Evolutionary conservation across 2,329 filamentous ascomycete species (phyloP).

Genomic region (Septoria petroselini): DNA sequence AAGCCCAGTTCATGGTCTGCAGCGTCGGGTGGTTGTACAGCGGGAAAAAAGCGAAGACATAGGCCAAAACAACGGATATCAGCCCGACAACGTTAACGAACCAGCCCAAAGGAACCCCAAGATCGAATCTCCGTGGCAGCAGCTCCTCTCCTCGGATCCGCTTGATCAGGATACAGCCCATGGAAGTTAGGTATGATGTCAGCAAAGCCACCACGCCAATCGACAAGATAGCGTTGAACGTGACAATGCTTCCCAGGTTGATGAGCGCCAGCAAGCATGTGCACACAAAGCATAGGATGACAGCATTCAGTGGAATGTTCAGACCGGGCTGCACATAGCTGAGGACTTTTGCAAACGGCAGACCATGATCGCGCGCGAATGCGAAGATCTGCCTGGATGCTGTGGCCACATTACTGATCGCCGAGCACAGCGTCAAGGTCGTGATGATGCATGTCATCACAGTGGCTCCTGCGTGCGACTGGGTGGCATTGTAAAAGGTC

Average conservation of each 20-base stretch:
- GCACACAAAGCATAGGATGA: constrained; percentile 27
- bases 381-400: constrained; percentile 45
- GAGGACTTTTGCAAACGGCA: constrained; percentile 38
- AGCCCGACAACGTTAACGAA: constrained; percentile 28
- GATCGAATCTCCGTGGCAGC: constrained; percentile 27
- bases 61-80: constrained; percentile 26
- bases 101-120: constrained; percentile 28
- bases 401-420: constrained; percentile 41
- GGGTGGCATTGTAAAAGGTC: constrained; percentile 40
- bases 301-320: constrained; percentile 33
- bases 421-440: constrained; percentile 41
- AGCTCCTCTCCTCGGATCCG: constrained; percentile 30
- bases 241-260: constrained; percentile 41
- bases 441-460: constrained; percentile 39
- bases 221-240: constrained; percentile 44
- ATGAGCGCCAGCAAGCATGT: constrained; percentile 28
- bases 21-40: constrained; percentile 26
- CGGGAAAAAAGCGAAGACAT: constrained; percentile 31
- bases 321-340: constrained; percentile 27
- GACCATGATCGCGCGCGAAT: constrained; percentile 45
- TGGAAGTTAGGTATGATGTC: constrained; percentile 31
- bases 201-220: constrained; percentile 39
- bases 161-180: constrained; percentile 30
- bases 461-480: constrained; percentile 37
- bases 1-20: constrained; percentile 32